Conservation (phyloP, 805 yeast genomes). For the Komagataella mondaviorum region DNA sequence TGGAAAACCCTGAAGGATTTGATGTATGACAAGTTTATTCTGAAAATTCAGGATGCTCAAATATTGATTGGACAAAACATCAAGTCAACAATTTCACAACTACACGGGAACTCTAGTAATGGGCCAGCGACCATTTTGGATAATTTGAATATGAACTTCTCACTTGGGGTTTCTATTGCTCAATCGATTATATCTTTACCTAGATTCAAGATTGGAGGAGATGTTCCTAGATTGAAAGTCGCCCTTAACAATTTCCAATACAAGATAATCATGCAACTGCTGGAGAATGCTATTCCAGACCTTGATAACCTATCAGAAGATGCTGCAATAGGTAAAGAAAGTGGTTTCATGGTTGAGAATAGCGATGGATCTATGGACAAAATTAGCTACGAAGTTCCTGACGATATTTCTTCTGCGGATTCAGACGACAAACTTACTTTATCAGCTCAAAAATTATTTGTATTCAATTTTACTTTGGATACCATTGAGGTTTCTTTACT, state of each 20-base stretch:
- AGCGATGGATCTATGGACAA: conserved; percentile 6
- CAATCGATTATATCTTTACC: conserved; percentile 44
- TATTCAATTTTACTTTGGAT: conserved; percentile 59
- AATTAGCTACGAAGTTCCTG: not conserved
- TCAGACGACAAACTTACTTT: conserved; percentile 7
- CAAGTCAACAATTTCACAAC: conserved; percentile 60
- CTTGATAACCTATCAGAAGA: conserved; percentile 21
- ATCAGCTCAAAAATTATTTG: conserved; percentile 48
- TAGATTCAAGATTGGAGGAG: conserved; percentile 58
- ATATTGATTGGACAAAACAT: conserved; percentile 76
- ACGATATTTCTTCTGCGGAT: not conserved
- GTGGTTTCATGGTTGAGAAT: conserved; percentile 12
- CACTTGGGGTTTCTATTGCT: conserved; percentile 65
- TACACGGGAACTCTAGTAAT: conserved; percentile 31
- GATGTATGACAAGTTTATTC: conserved; percentile 81
- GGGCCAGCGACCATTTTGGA: conserved; percentile 58
- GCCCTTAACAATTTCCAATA: conserved; percentile 83
- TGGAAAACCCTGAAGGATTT: conserved; percentile 64
- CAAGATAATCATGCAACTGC: conserved; percentile 68
- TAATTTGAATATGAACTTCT: conserved; percentile 57
- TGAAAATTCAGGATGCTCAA: conserved; percentile 76
- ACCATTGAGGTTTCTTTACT: conserved; percentile 45
- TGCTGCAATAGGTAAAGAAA: conserved; percentile 11
- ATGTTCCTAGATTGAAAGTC: conserved; percentile 58
- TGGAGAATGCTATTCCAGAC: conserved; percentile 56